phyloP scores from a whole-genome alignment of 192 early-diverging fungal species.

The Backusella psychrophila region DNA sequence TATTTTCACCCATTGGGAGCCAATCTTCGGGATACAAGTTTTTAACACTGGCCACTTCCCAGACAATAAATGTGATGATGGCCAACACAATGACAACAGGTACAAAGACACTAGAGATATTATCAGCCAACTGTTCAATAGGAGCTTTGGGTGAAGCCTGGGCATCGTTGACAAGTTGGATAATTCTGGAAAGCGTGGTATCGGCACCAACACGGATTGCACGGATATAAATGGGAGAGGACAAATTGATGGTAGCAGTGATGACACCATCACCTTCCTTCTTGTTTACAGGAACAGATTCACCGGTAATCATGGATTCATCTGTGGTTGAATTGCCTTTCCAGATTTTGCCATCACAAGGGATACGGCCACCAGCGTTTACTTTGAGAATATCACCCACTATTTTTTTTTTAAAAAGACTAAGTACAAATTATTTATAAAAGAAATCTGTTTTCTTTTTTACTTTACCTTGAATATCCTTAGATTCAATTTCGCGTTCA shows the following conservation, averaged over 20 bases:
- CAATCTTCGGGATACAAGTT: slow-evolving; percentile 37
- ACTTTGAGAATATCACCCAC: slow-evolving; percentile 79
- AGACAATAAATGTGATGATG: slow-evolving; percentile 54
- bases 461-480: slow-evolving; percentile 56
- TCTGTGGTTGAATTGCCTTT: slow-evolving; percentile 64
- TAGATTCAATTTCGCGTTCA: slow-evolving; percentile 47
- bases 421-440: background rate
- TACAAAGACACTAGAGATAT: slow-evolving; percentile 61
- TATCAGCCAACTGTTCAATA: slow-evolving; percentile 64
- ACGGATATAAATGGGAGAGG: slow-evolving; percentile 57
- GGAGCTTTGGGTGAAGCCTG: slow-evolving; percentile 62
- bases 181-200: slow-evolving; percentile 62
- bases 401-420: slow-evolving; percentile 23
- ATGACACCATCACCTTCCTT: slow-evolving; percentile 46
- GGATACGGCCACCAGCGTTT: slow-evolving; percentile 62
- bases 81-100: slow-evolving; percentile 60
- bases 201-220: slow-evolving; percentile 61
- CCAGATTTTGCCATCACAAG: slow-evolving; percentile 66
- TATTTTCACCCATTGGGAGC: slow-evolving; percentile 45
- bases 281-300: slow-evolving; percentile 68
- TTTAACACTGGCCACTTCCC: slow-evolving; percentile 42
- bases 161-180: slow-evolving; percentile 63
- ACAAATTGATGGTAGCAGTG: slow-evolving; percentile 66
- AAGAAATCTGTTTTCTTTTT: background rate
- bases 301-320: slow-evolving; percentile 83